Base-by-base conservation (phyloP, 2,329 filamentous ascomycete species). In the Aspergillus thermomutatus region DNA sequence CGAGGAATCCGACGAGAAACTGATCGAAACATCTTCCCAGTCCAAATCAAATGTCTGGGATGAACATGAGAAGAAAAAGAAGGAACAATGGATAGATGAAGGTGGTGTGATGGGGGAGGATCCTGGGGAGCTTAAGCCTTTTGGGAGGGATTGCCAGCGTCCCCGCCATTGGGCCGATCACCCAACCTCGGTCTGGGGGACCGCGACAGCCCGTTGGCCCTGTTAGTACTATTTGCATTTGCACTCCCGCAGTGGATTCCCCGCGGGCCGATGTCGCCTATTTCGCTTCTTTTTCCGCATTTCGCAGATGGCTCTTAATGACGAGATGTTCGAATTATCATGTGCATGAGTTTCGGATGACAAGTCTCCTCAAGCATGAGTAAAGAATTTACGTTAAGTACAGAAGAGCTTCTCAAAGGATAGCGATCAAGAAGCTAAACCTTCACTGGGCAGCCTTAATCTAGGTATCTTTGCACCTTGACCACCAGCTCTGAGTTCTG, bases 1-100 rank as follows among this genome's bases (percentile, higher is more conserved):
- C 73, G 73, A 57, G 73, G 70, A 48, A 74, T 52, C 60, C 71
- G 70, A 64, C 73, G 72, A 49, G 69, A 59, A 25, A 70, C 57
- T 55, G 65, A 67, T 49, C 74, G 73, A 62, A 76, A 58, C 75
- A 76, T 76, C 23, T 27, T 50, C 19, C 28, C 11, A 26, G 25
- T 41, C 26, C 21, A 14, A 25, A 49, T 41, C 14, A 21, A 14
- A 25, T 26, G 26, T 25, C n/a, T 9, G n/a, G 40, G n/a, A 34
- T 45, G 11, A 40, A 46, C 48, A 50, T 25, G 19, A 43, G 48
- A 27, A 19, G 28, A 17, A 50, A 25, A 50, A 31, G 11, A n/a
- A n/a, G 40, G 31, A 28, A 37, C 4, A 23, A 31, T n/a, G 43
- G 27, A 37, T 37, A 25, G 37, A 17, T 47, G 49, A 40, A n/a